Evolutionary conservation across 208 protist species (phyloP), one percentile per base, ranked within the genome.

Genomic region (Trypanosomatidae sp.): DNA sequence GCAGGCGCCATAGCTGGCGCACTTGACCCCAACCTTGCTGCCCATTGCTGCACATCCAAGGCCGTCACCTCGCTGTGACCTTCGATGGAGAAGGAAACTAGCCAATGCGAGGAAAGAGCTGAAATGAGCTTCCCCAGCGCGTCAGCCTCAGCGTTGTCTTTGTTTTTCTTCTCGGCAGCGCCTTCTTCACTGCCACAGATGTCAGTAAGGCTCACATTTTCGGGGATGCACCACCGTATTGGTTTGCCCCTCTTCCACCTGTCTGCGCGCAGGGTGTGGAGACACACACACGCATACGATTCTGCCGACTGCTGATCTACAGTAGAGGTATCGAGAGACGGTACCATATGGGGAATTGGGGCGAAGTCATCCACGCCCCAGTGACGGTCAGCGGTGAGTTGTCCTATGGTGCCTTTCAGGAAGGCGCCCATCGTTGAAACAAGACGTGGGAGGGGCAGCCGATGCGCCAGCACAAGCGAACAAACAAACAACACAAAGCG

Each of bases 41-140:
- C 41, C n/a, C 69, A 39, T 22, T 22, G 3, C 6, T 41, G 49
- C 10, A 79, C 22, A 10, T 41, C 58, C 4, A 5, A 30, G 0
- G 41, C 68, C 22, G 64, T 66, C 0, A 73, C 28, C 53, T 78
- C 74, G 39, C 9, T 9, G 47, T 78, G 74, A 9, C 60, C 59
- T 0, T 43, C 10, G 12, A 64, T 7, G 17, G 59, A 64, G 15
- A 77, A 28, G 1, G 44, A 56, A 10, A 69, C n/a, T 0, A 44
- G 36, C 19, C 15, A 25, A 46, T 69, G 28, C 71, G 9, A 62
- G 47, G 6, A 47, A 0, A 13, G 50, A 3, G 13, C 15, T 25
- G 41, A 43, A 56, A 68, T 1, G 6, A 68, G 64, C 13, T 53
- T 19, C 36, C 17, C 13, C 7, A 68, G 46, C 64, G n/a, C 28